Evolutionary conservation across 2,329 filamentous ascomycete genomes (phyloP), one percentile per base, ranked within the genome.

Genomic region (Ilyonectria destructans): DNA sequence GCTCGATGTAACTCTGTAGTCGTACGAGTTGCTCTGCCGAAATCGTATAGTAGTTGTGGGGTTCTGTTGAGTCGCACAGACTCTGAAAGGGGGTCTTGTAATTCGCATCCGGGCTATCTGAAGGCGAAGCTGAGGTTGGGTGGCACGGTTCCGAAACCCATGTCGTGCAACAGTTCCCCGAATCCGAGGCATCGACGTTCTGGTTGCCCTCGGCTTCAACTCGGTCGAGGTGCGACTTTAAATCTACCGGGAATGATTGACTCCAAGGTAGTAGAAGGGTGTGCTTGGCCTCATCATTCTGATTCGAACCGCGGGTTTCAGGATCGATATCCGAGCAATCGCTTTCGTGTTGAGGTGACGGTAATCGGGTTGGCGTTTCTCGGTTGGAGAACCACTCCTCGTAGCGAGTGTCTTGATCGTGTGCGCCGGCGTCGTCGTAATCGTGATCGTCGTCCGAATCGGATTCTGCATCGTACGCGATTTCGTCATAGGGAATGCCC

Each of bases 1-100:
- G 65, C 2, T 60, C 29, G 21, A 74, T 66, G 6, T 58, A 74
- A 7, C 58, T 35, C 21, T 68, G 65, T 2, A 73, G 61, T 13
- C 26, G 31, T 2, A 62, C 10, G n/a, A 71, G 63, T 2, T 70
- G 55, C 2, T 62, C 68, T 19, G 62, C 33, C n/a, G 66, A 46
- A 45, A 69, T 51, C 8, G 43, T n/a, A 17, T n/a, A 45, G n/a
- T 43, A 29, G 5, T 37, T 4, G 5, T 49, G 31, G n/a, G 19
- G 6, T 13, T 13, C 7, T 1, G 12, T 40, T 29, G 8, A 46
- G 6, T 29, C 21, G 19, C 48, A 29, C 2, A n/a, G 15, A 7
- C n/a, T 17, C 15, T 43, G 40, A n/a, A 17, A 43, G 15, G 40
- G 17, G 17, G 55, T 6, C 17, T 40, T 37, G 6, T 12, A 31